Percentiles rank a stretch among this genome's conserved stretches.
phyloP scores from a whole-genome alignment of 2,329 filamentous ascomycete species.

The Emmonsiellopsis sp. region DNA sequence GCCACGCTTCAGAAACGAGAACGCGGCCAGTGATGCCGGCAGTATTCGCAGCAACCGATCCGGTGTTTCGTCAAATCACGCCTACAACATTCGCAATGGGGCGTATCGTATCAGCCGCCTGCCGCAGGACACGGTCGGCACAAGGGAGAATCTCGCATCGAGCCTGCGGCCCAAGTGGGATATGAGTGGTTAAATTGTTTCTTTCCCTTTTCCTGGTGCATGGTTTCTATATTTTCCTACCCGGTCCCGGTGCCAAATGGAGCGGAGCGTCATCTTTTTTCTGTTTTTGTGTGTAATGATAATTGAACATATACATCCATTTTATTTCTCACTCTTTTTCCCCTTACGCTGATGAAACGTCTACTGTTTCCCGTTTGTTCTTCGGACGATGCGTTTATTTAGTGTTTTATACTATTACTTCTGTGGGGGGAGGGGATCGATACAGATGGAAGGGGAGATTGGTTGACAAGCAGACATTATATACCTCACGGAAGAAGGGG shows the following conservation, averaged over 20 bases:
- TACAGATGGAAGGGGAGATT: too few species aligned
- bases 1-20: slow-evolving; percentile 36
- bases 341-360: too few species aligned
- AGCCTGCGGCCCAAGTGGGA: slow-evolving; percentile 51
- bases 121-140: slow-evolving; percentile 73
- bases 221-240: background rate
- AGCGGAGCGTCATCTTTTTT: background rate
- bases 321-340: too few species aligned
- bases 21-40: slow-evolving; percentile 36
- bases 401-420: too few species aligned
- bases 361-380: too few species aligned
- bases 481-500: too few species aligned
- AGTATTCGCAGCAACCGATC: slow-evolving; percentile 61
- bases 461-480: too few species aligned
- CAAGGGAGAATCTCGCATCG: slow-evolving; percentile 55
- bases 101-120: slow-evolving; percentile 81
- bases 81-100: slow-evolving; percentile 66
- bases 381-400: too few species aligned
- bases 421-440: too few species aligned
- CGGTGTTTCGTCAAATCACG: slow-evolving; percentile 63
- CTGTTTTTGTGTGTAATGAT: too few species aligned
- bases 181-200: slow-evolving; percentile 22
- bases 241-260: background rate
- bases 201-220: background rate
- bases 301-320: too few species aligned